Base-by-base conservation (phyloP, 1,284 basidiomycete species). In the Ustilago hordei region DNA sequence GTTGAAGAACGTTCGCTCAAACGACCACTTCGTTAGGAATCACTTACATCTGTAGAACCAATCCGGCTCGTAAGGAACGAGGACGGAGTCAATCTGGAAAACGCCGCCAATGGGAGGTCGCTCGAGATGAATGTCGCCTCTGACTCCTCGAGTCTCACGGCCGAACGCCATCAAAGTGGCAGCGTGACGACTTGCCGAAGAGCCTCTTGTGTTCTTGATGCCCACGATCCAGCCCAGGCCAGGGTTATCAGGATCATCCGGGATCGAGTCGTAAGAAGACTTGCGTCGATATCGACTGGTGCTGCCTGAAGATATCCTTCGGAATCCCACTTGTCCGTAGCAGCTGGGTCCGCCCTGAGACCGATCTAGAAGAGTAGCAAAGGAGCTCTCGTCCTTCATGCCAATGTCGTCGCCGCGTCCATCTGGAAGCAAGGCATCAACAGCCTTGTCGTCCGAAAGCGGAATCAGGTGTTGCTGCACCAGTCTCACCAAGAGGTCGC, bases 391-490 rank as follows among this genome's bases (percentile, higher is more conserved):
- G 36, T 83, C 81, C 47, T 71, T 63, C 53, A 81, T 64, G n/a
- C 53, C 64, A n/a, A 83, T 68, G 48, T 55, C 53, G 39, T 68
- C 55, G 60, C 74, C 48, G 36, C 68, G 52, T 23, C 77, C 54
- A 28, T 70, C 66, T 2, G 68, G 64, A 36, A 72, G 60, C 19
- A 78, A 63, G 32, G 72, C 53, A 23, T 69, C 73, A 15, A 69
- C 41, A 2, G 39, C 65, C 17, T 56, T 64, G 35, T 70, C 65
- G 36, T 8, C 88, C 88, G 43, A 38, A 89, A 79, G 86, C 0
- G 91, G 92, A 69, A 99, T 92, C 71, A 99, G 90, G 87, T 99
- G 96, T 81, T 98, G 93, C 67, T 91, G 89, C 63, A 98, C 91
- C 23, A 98, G 91, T 5, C 88, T 88, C 47, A 89, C 88, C 36